Evolutionary conservation across 306 rosid genomes (phyloP).

Genomic region (Quercus bicolor): DNA sequence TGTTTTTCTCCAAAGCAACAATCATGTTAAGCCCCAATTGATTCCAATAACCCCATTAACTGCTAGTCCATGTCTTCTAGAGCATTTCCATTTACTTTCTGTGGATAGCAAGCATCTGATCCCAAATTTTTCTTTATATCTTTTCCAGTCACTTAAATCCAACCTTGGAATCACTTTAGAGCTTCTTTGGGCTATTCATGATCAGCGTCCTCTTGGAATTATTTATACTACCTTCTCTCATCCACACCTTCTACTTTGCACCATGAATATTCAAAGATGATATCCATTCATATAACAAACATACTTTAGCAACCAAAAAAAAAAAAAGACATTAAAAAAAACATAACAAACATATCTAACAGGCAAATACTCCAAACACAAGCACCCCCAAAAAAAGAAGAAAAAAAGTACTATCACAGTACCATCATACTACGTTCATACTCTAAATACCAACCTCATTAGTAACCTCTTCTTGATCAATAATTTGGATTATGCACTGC

Average conservation of each 20-base stretch:
- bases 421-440: background rate
- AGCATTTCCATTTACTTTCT: constrained; percentile 32
- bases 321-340: too few species aligned
- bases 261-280: constrained; percentile 34
- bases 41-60: constrained; percentile 37
- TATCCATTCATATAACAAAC: background rate
- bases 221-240: constrained; percentile 19
- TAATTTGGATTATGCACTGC: constrained; percentile 44
- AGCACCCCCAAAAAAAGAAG: background rate
- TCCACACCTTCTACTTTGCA: constrained; percentile 6
- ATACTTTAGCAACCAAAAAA: too few species aligned
- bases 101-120: constrained; percentile 56
- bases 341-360: background rate
- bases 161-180: constrained; percentile 41
- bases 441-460: constrained; percentile 17
- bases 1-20: constrained; percentile 18
- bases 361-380: background rate
- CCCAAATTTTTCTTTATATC: constrained; percentile 24
- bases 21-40: constrained; percentile 15
- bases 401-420: background rate
- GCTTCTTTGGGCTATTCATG: constrained; percentile 25
- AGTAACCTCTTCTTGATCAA: constrained; percentile 32
- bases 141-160: constrained; percentile 20
- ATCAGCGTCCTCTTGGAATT: constrained; percentile 16
- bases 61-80: constrained; percentile 17